Evolutionary conservation across 2,329 filamentous ascomycete species (phyloP).

Genomic region (Calonectria henricotiae): DNA sequence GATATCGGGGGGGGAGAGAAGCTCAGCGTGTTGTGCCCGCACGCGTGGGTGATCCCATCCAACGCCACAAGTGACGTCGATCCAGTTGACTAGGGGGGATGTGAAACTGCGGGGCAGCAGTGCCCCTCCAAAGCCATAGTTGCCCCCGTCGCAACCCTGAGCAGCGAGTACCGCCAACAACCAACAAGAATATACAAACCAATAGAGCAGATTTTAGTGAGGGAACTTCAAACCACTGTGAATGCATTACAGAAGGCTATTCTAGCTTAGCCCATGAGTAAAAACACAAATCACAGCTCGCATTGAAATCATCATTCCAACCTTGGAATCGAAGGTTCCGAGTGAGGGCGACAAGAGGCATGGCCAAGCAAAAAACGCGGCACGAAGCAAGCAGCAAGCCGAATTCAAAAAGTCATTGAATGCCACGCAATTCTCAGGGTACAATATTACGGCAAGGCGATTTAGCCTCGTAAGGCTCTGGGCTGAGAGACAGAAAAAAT

Average conservation of each 20-base stretch:
- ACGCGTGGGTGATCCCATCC: neutral
- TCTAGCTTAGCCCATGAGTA: neutral
- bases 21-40: constrained; percentile 10
- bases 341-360: neutral
- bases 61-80: constrained; percentile 35
- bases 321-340: neutral
- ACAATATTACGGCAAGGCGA: too few species aligned
- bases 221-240: too few species aligned
- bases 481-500: too few species aligned
- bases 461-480: neutral
- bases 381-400: neutral
- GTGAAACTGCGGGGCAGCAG: constrained; percentile 26
- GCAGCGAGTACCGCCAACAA: neutral
- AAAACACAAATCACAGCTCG: neutral
- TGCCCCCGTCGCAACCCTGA: neutral
- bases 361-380: too few species aligned
- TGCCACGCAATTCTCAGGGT: neutral
- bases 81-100: constrained; percentile 20
- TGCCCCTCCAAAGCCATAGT: neutral
- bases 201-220: neutral
- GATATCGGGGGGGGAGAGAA: constrained; percentile 21
- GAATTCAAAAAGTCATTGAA: neutral
- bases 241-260: neutral
- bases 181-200: neutral
- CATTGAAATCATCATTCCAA: constrained; percentile 7